A percentile compares a stretch with the other conserved stretches of the same genome.
phyloP scores from a whole-genome alignment of 768 basidiomycete species.

The Tylopilus balloui region DNA sequence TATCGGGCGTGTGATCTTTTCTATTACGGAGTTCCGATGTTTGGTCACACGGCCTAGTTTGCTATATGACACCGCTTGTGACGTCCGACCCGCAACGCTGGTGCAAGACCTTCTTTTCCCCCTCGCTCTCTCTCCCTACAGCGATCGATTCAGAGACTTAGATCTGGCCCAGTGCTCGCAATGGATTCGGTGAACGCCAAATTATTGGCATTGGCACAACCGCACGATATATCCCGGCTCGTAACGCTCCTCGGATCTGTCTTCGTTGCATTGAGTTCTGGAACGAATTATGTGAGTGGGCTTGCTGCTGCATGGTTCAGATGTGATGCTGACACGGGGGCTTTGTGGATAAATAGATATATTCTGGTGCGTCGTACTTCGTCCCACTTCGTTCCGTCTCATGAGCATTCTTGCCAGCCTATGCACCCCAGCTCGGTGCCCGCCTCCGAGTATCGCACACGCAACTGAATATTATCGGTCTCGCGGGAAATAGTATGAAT shows the following conservation, averaged over 20 bases:
- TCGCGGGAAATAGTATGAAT: constrained; percentile 68
- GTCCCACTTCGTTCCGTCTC: too few species aligned
- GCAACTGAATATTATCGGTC: constrained; percentile 72
- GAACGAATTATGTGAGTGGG: constrained; percentile 68
- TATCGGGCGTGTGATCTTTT: too few species aligned
- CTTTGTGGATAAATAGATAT: constrained; percentile 24
- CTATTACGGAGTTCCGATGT: too few species aligned
- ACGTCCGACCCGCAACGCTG: not conserved
- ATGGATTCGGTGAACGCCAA: constrained; percentile 8
- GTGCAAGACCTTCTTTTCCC: not conserved
- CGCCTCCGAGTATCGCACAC: constrained; percentile 74
- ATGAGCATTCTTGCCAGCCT: constrained; percentile 44
- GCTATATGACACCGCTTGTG: too few species aligned
- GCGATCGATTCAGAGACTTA: too few species aligned
- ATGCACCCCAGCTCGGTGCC: constrained; percentile 82
- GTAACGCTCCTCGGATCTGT: constrained; percentile 53
- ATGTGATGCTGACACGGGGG: not conserved
- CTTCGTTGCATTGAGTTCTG: constrained; percentile 57
- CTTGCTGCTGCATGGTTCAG: not conserved
- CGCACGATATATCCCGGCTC: constrained; percentile 35
- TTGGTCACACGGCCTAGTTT: too few species aligned
- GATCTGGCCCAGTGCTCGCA: not conserved
- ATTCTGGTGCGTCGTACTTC: constrained; percentile 23
- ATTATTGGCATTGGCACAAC: constrained; percentile 18
- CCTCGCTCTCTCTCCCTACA: not conserved